Conservation (phyloP, 2,329 filamentous ascomycete species). For the Colletotrichum zoysiae region DNA sequence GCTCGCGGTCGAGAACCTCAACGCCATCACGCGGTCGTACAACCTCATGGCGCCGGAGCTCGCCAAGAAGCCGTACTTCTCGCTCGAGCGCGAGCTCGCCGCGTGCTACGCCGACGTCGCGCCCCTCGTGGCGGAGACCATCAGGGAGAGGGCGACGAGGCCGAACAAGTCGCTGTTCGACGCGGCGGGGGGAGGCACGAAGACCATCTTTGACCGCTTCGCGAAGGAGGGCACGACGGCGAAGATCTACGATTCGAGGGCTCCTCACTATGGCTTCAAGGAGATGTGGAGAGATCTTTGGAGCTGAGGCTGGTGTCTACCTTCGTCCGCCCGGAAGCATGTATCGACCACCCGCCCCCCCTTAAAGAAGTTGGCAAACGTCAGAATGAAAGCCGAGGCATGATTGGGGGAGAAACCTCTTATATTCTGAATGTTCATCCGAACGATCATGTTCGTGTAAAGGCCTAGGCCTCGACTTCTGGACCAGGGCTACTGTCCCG, state of each 20-base stretch:
- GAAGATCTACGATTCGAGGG: constrained; percentile 79
- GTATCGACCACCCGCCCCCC: neutral
- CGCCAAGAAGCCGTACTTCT: constrained; percentile 93
- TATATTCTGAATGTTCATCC: neutral
- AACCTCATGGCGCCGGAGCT: constrained; percentile 94
- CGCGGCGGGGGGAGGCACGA: constrained; percentile 52
- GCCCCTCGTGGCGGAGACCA: constrained; percentile 77
- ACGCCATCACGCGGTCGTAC: constrained; percentile 85
- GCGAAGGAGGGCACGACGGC: constrained; percentile 62
- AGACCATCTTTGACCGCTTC: constrained; percentile 73
- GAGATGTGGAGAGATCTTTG: constrained; percentile 92
- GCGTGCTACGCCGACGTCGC: constrained; percentile 90
- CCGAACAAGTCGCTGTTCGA: constrained; percentile 51
- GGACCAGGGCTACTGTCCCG: neutral
- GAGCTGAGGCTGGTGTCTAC: constrained; percentile 39
- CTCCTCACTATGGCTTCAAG: constrained; percentile 84
- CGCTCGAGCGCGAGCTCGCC: constrained; percentile 82
- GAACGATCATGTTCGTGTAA: neutral
- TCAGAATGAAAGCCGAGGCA: neutral
- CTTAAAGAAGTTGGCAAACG: neutral
- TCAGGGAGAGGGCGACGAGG: constrained; percentile 73
- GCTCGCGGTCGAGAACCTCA: constrained; percentile 82
- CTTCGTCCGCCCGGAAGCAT: neutral
- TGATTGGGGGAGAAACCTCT: neutral
- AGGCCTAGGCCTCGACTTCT: neutral